These are phyloP conservation scores for Termitomyces sp. DNA, from an alignment of 768 basidiomycete genomes.

Conservation along the genomic window DNA sequence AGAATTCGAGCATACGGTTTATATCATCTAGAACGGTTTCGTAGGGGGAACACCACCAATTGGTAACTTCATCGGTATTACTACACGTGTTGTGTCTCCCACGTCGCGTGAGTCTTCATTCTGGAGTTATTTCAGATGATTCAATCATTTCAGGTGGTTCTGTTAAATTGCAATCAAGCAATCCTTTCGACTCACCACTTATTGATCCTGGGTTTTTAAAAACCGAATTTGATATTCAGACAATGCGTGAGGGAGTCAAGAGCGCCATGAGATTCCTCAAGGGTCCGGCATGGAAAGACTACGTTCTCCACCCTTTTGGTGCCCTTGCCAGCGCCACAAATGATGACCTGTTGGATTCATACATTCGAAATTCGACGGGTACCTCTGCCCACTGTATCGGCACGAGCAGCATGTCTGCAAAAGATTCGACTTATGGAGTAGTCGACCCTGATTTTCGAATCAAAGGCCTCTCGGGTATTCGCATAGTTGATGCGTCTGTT, in stretches of 20 bases:
- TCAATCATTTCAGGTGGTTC: conserved; percentile 9
- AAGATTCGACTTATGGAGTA: conserved; percentile 15
- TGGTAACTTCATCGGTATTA: conserved; percentile 17
- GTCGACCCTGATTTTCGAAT: conserved; percentile 19
- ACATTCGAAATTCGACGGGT: conserved; percentile 11
- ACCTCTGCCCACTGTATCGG: conserved; percentile 13
- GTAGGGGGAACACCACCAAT: conserved; percentile 9
- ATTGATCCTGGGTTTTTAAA: conserved; percentile 19
- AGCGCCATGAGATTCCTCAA: conserved; percentile 16
- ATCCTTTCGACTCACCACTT: conserved; percentile 15
- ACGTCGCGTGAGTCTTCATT: conserved; percentile 15
- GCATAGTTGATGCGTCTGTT: conserved; percentile 22
- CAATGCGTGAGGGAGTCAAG: conserved; percentile 19
- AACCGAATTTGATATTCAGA: conserved; percentile 13
- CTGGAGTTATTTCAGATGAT: not conserved
- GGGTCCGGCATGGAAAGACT: conserved; percentile 16
- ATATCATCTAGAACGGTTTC: conserved; percentile 15
- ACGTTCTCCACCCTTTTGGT: conserved; percentile 11
- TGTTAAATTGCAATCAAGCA: conserved; percentile 9
- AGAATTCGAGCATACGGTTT: not conserved
- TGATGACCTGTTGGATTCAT: conserved; percentile 8
- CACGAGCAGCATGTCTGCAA: conserved; percentile 15
- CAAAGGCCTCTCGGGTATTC: conserved; percentile 16
- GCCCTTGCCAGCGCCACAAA: conserved; percentile 13
- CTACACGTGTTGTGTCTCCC: conserved; percentile 19